Percentiles rank a stretch among this genome's conserved stretches.
Evolutionary conservation across 768 basidiomycete species (phyloP).

Genomic region (Podaxis sp.): DNA sequence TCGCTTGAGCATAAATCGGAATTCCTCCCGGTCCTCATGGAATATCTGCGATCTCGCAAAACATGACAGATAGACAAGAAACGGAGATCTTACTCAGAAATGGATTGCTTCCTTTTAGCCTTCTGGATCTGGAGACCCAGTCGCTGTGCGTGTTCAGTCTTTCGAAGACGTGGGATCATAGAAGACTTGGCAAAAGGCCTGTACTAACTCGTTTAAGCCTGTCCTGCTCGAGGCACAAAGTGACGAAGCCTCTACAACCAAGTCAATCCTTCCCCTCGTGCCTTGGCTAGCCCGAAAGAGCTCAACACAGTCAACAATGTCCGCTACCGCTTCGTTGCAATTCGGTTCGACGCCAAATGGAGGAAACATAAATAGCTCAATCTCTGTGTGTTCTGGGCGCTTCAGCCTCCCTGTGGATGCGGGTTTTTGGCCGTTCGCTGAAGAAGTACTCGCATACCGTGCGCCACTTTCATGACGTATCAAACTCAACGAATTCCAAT

Average conservation of each 20-base stretch:
- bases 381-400: background rate
- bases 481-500: slow-evolving; percentile 15
- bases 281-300: background rate
- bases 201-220: no score
- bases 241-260: background rate
- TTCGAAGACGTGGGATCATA: no score
- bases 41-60: background rate
- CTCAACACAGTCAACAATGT: background rate
- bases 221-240: background rate
- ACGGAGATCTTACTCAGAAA: background rate
- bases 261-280: background rate
- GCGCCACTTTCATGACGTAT: slow-evolving; percentile 24
- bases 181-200: no score
- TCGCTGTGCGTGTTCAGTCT: no score
- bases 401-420: slow-evolving; percentile 23
- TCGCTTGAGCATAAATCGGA: background rate
- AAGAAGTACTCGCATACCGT: slow-evolving; percentile 15
- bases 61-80: background rate
- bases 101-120: background rate
- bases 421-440: slow-evolving; percentile 43
- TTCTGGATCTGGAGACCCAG: background rate
- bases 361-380: slow-evolving; percentile 22
- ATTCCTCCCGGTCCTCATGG: background rate
- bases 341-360: background rate
- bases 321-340: background rate